Percentiles rank a stretch among this genome's conserved stretches.
Evolutionary conservation across 1,284 basidiomycete genomes (phyloP).

Genomic region (Melanopsichium pennsylvanicum): DNA sequence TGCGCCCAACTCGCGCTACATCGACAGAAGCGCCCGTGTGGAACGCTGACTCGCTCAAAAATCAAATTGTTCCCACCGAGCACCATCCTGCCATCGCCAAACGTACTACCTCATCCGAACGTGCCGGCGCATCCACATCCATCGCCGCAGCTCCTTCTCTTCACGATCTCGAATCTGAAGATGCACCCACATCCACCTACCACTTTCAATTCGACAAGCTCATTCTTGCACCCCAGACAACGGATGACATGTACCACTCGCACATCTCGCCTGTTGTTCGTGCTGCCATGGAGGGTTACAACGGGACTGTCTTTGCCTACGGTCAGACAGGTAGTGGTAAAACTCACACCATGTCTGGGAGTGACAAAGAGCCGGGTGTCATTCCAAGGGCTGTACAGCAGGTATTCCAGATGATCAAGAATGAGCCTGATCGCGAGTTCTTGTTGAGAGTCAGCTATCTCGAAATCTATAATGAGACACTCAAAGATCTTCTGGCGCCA

Average conservation of each 20-base stretch:
- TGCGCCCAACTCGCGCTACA: constrained; percentile 37
- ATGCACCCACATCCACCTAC: constrained; percentile 45
- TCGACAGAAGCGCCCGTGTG: constrained; percentile 36
- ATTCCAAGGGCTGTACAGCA: constrained; percentile 84
- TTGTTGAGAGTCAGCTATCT: constrained; percentile 71
- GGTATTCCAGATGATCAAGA: constrained; percentile 67
- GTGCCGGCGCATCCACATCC: constrained; percentile 17
- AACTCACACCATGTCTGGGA: constrained; percentile 85
- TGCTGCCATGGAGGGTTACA: constrained; percentile 95
- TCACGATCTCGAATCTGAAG: constrained; percentile 26
- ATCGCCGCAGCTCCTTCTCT: constrained; percentile 5
- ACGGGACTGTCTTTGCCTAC: constrained; percentile 93
- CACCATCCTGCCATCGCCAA: constrained; percentile 61
- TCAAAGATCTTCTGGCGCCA: constrained; percentile 69
- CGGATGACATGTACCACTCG: constrained; percentile 65
- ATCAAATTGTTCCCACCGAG: constrained; percentile 58
- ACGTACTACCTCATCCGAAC: constrained; percentile 49
- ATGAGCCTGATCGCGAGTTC: constrained; percentile 66
- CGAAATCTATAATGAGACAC: constrained; percentile 72
- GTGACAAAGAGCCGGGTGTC: constrained; percentile 85
- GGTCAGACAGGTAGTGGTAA: constrained; percentile 76
- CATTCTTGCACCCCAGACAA: constrained; percentile 33
- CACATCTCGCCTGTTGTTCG: constrained; percentile 69
- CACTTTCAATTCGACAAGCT: constrained; percentile 62
- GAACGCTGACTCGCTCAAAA: constrained; percentile 42